A percentile compares a stretch with the other conserved stretches of the same genome.
Conservation (phyloP, 257 asterid genomes). For the Eucommia ulmoides region DNA sequence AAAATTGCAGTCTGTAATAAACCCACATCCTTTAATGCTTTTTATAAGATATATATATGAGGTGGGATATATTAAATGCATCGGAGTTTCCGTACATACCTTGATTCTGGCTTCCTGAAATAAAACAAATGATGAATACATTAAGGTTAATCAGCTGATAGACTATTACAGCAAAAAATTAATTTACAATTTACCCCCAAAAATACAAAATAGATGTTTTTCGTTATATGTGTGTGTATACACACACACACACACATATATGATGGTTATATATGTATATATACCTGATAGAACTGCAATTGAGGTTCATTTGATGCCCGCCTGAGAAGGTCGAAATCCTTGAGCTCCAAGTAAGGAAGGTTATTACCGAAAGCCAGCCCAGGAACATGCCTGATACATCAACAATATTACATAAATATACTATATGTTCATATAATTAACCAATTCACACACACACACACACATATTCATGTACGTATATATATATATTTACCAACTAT, state of each 20-base stretch:
- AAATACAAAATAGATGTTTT: neutral
- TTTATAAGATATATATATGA: neutral
- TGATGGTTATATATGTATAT: neutral
- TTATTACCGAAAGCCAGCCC: slow-evolving; percentile 56
- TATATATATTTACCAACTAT: no score
- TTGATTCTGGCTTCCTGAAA: slow-evolving; percentile 78
- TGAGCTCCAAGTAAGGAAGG: slow-evolving; percentile 44
- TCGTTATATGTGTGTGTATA: no score
- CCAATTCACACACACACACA: neutral
- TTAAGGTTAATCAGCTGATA: no score
- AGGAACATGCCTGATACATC: slow-evolving; percentile 41
- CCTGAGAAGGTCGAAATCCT: slow-evolving; percentile 26
- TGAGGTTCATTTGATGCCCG: slow-evolving; percentile 35
- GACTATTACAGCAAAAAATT: no score
- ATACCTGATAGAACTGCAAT: slow-evolving; percentile 55
- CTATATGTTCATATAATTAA: no score
- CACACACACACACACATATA: no score
- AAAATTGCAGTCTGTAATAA: slow-evolving; percentile 37
- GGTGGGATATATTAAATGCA: neutral
- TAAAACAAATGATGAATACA: no score
- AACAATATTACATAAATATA: neutral
- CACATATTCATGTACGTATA: neutral
- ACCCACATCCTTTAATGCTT: neutral
- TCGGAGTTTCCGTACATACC: slow-evolving; percentile 22
- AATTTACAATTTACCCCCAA: no score